Base-by-base conservation (phyloP, 345 rosid genomes). In the Eucalyptus victrix region DNA sequence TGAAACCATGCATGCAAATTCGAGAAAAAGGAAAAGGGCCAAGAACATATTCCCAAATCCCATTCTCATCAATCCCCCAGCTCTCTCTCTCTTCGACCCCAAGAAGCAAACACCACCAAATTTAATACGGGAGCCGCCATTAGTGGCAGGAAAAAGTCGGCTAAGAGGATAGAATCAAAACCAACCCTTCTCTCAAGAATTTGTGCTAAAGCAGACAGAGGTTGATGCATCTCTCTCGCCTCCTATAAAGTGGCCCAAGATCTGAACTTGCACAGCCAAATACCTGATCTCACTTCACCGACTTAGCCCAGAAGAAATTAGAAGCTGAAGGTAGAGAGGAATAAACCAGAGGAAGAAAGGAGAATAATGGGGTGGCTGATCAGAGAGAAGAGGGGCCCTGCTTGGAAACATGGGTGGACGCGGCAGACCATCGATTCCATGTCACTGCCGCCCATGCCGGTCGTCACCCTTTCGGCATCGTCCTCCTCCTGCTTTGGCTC, bases 381-480 rank as follows among this genome's bases (percentile, higher is more conserved):
- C 86, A 92, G 72, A 26, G 96, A 94, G 83, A 96, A 91, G 91
- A 92, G 96, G 76, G 98, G 97, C 19, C 93, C 94, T 54, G 91
- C 95, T 49, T 96, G 96, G 96, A 96, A 95, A 89, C 93, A 90
- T 49, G 96, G 95, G 44, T 96, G 97, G 98, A 45, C 92, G 80
- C 94, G 94, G 53, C 93, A 90, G 81, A 91, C 95, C 62, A 88
- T 97, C 28, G 45, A 93, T 21, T 91, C 96, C 47, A 87, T 94
- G 23, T 96, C 97, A 54, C 86, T 91, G 28, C 99, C 99, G 56
- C 97, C 99, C 49, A 87, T 93, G n/a, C 94, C 94, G 40, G 88
- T 96, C 45, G 88, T 96, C 56, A 89, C 94, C 80, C 89, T 96
- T 91, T 96, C 28, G 87, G 90, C 54, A 96, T 96, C 69, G 93